These are phyloP conservation scores for Uromyces viciae-fabae DNA, from an alignment of 1,284 basidiomycete genomes.

Conservation along the genomic window DNA sequence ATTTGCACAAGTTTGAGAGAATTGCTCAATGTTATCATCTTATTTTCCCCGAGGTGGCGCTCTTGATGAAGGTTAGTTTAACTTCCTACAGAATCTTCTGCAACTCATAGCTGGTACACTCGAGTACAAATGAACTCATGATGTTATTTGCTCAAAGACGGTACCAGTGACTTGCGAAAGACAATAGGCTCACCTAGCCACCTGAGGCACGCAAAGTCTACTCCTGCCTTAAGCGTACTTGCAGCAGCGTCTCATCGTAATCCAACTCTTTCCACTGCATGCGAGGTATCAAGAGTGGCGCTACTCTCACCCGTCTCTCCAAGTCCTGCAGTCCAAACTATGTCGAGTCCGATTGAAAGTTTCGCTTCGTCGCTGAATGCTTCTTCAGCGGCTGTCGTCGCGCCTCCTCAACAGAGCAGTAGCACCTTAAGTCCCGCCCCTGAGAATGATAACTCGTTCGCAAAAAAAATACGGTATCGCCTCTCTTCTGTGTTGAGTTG, in stretches of 20 bases:
- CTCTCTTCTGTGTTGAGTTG: conserved; percentile 25
- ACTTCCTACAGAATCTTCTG: not conserved
- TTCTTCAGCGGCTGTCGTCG: not conserved
- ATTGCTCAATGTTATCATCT: too few relatives aligned
- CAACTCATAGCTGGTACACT: not conserved
- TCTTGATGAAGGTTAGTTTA: not conserved
- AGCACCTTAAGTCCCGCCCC: not conserved
- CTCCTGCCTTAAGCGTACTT: not conserved
- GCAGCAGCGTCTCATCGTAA: not conserved
- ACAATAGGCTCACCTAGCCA: not conserved
- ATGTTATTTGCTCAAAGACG: not conserved
- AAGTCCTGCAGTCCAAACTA: too few relatives aligned
- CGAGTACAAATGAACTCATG: not conserved
- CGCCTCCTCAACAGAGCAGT: not conserved
- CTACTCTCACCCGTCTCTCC: too few relatives aligned
- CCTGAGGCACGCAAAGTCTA: conserved; percentile 22
- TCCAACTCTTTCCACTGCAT: not conserved
- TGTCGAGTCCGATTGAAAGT: not conserved
- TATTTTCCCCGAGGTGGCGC: conserved; percentile 1
- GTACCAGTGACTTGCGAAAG: not conserved
- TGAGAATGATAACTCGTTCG: not conserved
- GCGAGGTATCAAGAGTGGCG: too few relatives aligned
- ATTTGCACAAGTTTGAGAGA: too few relatives aligned
- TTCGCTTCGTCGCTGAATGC: not conserved
- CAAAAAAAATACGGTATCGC: conserved; percentile 9